Conservation (phyloP, 805 yeast species). For the Saccharomycopsis selenospora region DNA sequence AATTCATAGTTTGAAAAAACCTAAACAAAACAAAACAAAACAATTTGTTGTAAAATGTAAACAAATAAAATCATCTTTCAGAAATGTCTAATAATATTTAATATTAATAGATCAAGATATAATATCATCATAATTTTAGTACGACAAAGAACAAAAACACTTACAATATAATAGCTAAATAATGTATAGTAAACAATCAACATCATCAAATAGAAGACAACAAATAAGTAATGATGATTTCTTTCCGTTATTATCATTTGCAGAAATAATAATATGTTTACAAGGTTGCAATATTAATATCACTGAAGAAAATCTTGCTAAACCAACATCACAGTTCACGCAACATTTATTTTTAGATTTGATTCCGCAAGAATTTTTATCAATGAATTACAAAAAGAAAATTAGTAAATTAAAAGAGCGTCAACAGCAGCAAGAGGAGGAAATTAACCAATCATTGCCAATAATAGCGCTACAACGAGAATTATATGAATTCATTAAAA, state of each 20-base stretch:
- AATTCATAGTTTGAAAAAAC: too few species aligned
- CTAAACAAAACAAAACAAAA: too few species aligned
- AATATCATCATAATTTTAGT: too few species aligned
- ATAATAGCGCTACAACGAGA: constrained; percentile 52
- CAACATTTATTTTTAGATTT: constrained; percentile 20
- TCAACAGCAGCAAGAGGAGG: constrained; percentile 26
- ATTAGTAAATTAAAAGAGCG: constrained; percentile 42
- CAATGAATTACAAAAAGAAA: constrained; percentile 50
- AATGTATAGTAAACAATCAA: too few species aligned
- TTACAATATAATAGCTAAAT: too few species aligned
- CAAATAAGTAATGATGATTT: constrained; percentile 33
- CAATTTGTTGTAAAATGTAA: too few species aligned
- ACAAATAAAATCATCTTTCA: too few species aligned
- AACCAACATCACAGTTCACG: constrained; percentile 41
- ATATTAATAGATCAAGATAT: too few species aligned
- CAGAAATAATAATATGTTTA: constrained; percentile 52
- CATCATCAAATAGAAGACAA: background rate
- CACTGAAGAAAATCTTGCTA: constrained; percentile 49
- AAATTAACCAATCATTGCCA: constrained; percentile 35
- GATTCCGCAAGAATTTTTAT: constrained; percentile 36
- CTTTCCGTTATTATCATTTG: constrained; percentile 55
- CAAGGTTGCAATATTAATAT: constrained; percentile 56
- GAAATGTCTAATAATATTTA: too few species aligned
- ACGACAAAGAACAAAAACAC: too few species aligned
- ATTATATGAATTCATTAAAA: constrained; percentile 54